Conservation (phyloP, 2,329 filamentous ascomycete genomes). For the Verticillium zaregamsianum region DNA sequence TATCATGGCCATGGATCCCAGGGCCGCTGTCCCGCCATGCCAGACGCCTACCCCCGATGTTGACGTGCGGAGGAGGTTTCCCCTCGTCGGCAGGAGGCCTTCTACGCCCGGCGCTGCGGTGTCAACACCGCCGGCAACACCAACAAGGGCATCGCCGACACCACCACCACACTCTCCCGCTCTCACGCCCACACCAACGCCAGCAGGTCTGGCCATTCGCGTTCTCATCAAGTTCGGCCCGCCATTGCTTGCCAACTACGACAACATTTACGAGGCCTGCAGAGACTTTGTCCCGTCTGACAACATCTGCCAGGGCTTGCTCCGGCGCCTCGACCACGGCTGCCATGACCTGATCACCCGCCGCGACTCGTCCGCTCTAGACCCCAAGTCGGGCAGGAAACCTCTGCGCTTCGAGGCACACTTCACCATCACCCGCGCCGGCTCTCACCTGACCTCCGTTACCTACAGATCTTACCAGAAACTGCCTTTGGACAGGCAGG, state of each 20-base stretch:
- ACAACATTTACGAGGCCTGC: slow-evolving; percentile 42
- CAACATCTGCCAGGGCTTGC: slow-evolving; percentile 42
- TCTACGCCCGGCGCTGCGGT: not conserved
- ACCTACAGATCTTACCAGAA: slow-evolving; percentile 48
- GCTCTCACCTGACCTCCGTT: slow-evolving; percentile 36
- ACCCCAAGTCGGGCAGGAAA: slow-evolving; percentile 34
- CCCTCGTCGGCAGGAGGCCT: not conserved
- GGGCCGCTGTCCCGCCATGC: not conserved
- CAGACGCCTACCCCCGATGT: not conserved
- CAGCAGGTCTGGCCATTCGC: slow-evolving; percentile 30
- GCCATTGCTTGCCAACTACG: slow-evolving; percentile 38
- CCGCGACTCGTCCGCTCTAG: slow-evolving; percentile 43
- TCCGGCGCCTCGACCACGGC: slow-evolving; percentile 47
- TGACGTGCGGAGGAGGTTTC: not conserved
- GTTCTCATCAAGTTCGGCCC: slow-evolving; percentile 42
- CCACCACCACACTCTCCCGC: not conserved
- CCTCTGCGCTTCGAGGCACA: slow-evolving; percentile 44
- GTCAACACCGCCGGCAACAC: not conserved
- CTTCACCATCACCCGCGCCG: slow-evolving; percentile 39
- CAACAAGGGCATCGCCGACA: not conserved
- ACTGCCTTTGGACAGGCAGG: slow-evolving; percentile 35
- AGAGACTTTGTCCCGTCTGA: slow-evolving; percentile 37
- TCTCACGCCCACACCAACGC: not conserved
- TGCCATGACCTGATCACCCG: slow-evolving; percentile 49
- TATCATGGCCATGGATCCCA: not conserved